Base-by-base conservation (phyloP, 1,284 basidiomycete genomes). In the Schizophyllum commune region DNA sequence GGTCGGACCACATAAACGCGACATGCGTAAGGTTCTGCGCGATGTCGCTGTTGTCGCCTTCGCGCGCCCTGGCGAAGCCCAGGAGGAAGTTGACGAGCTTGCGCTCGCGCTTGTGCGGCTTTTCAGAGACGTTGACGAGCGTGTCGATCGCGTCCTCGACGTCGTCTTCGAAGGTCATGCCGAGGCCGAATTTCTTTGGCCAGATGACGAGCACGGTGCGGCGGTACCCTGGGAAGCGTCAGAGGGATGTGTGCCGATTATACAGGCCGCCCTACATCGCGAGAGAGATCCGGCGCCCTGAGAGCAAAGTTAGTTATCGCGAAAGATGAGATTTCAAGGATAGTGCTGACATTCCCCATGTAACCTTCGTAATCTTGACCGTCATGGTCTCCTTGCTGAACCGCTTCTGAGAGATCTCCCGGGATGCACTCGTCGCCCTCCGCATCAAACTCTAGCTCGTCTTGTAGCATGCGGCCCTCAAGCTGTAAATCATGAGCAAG, bases 311-410 rank as follows among this genome's bases (percentile, higher is more conserved):
- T 21, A 51, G 0, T 53, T 53, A 52, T 47, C 8, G 60, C 39
- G 22, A 34, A 17, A 60, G 52, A 8, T 47, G 32, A 55, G 52
- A 32, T 19, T 52, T 39, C 39, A 4, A 17, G 27, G 2, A 27
- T 27, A 5, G 27, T 5, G 71, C 77, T 57, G 62, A 80, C 79
- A 66, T 79, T 78, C 20, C 75, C 78, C 63, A 70, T 71, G 60
- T 77, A 79, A 8, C 75, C 76, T 60, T 77, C 75, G 57, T 76
- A 77, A 1, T 77, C 73, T 57, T 71, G 64, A 1, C 77, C 69
- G 62, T 81, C 77, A 15, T 75, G 74, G 3, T 60, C 58, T 6
- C 59, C 68, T n/a, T 62, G 69, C 17, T 75, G 71, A 52, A 75
- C 65, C 6, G 67, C 66, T 0, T 75, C 76, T 19, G 78, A 71